A percentile compares a stretch with the other conserved stretches of the same genome.
Conservation (phyloP, 1,139 yeast species). For the Yamadazyma dushanensis region DNA sequence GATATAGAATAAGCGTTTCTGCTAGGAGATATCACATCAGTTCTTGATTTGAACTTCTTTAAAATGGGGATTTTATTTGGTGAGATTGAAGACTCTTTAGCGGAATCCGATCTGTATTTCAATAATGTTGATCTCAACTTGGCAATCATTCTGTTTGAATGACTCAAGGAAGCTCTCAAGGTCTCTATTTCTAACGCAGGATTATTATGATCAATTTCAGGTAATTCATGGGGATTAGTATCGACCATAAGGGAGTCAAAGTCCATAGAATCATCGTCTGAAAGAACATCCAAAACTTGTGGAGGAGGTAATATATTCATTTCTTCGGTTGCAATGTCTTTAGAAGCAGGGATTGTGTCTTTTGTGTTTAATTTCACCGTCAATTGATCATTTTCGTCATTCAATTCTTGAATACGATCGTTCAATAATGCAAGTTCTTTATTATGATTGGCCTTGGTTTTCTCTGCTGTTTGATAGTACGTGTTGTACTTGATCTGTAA, state of each 20-base stretch:
- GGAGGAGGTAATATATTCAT: constrained; percentile 10
- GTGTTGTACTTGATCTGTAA: constrained; percentile 39
- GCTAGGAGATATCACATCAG: constrained; percentile 17
- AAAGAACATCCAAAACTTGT: constrained; percentile 16
- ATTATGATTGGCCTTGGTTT: constrained; percentile 32
- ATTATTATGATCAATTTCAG: constrained; percentile 45
- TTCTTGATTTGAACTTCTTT: constrained; percentile 23
- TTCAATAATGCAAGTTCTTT: constrained; percentile 49
- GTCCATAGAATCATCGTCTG: constrained; percentile 32
- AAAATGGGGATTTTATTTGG: constrained; percentile 15
- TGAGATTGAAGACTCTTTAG: constrained; percentile 9
- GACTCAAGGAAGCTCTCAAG: constrained; percentile 61
- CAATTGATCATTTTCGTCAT: constrained; percentile 63
- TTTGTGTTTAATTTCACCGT: constrained; percentile 35
- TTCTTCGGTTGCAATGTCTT: constrained; percentile 12
- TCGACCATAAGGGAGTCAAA: constrained; percentile 38
- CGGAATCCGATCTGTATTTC: constrained; percentile 32
- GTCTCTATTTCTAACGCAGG: constrained; percentile 67
- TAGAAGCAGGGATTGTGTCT: not conserved
- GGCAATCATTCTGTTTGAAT: constrained; percentile 61
- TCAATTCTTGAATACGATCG: constrained; percentile 52
- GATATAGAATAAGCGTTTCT: constrained; percentile 28
- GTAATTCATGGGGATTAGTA: constrained; percentile 26
- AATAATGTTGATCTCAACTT: constrained; percentile 52
- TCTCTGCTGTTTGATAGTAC: constrained; percentile 36